Conservation (phyloP, 73 alveolate genomes). For the Paramecium primaurelia region DNA sequence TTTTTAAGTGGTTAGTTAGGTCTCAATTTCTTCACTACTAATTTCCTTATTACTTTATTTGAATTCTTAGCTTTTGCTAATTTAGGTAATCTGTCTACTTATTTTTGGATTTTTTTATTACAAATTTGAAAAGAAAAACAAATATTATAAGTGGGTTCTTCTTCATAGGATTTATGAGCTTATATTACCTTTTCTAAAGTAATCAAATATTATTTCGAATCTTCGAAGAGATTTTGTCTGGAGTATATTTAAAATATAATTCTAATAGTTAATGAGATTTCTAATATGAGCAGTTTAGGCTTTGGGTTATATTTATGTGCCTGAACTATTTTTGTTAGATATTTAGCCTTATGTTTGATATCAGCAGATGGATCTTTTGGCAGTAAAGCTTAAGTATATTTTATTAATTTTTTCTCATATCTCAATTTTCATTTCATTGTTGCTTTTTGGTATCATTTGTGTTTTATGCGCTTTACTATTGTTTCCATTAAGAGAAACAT, state of each 20-base stretch:
- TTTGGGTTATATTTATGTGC: background rate
- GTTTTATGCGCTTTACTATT: background rate
- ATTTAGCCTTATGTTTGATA: conserved; percentile 37
- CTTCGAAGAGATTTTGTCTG: background rate
- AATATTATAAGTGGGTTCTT: conserved; percentile 18
- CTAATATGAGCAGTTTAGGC: background rate
- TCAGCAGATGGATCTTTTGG: conserved; percentile 58
- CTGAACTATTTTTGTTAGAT: conserved; percentile 32
- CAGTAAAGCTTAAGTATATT: conserved; percentile 31
- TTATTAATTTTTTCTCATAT: background rate
- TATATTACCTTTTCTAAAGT: background rate
- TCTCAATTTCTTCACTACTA: conserved; percentile 3
- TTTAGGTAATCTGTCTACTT: background rate
- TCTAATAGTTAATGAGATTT: background rate
- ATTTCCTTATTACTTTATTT: conserved; percentile 12
- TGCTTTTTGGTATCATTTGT: conserved; percentile 9
- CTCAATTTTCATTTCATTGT: conserved; percentile 40
- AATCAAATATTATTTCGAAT: background rate
- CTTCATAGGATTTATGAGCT: conserved; percentile 13
- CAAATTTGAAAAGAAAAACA: conserved; percentile 28
- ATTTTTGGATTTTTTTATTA: background rate
- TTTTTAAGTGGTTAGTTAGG: conserved; percentile 48
- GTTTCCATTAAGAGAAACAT: conserved; percentile 47
- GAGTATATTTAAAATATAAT: background rate
- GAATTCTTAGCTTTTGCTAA: conserved; percentile 33